These are phyloP conservation scores for Botryosphaeria dothidea DNA, from an alignment of 2,329 filamentous ascomycete species.

Conservation along the genomic window DNA sequence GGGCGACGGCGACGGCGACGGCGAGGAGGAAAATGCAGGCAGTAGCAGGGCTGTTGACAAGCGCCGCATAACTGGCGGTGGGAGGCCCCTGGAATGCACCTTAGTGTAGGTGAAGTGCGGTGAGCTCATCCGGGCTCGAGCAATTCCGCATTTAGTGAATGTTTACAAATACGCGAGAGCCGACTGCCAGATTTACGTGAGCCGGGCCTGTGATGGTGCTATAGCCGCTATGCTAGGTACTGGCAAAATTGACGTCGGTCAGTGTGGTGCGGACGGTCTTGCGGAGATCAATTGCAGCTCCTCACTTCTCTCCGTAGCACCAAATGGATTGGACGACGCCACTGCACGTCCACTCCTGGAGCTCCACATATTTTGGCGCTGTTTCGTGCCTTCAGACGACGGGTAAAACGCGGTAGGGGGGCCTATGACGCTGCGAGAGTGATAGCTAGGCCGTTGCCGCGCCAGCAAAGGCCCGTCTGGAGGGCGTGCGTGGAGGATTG, in stretches of 20 bases:
- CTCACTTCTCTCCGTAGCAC: constrained; percentile 13
- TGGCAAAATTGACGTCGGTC: neutral
- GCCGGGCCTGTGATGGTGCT: neutral
- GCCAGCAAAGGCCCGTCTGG: neutral
- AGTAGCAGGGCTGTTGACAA: neutral
- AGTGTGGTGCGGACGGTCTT: neutral
- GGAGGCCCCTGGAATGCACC: constrained; percentile 6
- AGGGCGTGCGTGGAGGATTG: constrained; percentile 12
- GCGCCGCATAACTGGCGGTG: neutral
- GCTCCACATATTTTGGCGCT: constrained; percentile 9
- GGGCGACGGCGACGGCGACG: neutral
- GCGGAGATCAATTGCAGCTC: constrained; percentile 10
- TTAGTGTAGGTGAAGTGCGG: neutral
- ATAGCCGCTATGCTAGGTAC: too few relatives aligned
- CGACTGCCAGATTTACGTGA: neutral
- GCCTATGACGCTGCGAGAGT: neutral
- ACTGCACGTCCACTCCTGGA: neutral
- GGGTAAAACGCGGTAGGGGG: constrained; percentile 1
- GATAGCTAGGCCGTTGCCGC: constrained; percentile 1
- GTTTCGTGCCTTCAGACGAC: constrained; percentile 8
- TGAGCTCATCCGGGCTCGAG: neutral
- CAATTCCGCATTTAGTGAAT: neutral
- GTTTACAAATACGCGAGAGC: neutral
- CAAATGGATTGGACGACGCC: neutral
- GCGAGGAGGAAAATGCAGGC: neutral